Conservation (phyloP, 176 grass and related monocot genomes). For the Aegilops bicornis region DNA sequence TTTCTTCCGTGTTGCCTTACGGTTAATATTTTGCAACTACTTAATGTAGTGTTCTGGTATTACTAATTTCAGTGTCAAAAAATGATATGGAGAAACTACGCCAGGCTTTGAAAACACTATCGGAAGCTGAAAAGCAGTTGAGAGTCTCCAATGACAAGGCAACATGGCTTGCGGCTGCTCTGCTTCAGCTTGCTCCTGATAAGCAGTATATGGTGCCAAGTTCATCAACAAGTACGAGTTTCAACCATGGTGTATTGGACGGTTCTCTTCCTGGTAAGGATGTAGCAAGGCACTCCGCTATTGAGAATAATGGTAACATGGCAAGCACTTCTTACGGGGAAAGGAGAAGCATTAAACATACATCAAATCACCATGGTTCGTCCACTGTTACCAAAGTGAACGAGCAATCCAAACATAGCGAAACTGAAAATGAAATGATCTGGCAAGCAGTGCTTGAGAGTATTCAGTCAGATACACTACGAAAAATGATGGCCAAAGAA, state of each 20-base stretch:
- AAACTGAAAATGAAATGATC: slow-evolving; percentile 66
- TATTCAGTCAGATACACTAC: slow-evolving; percentile 77
- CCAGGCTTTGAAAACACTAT: slow-evolving; percentile 59
- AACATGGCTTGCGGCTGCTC: slow-evolving; percentile 80
- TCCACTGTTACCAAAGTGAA: slow-evolving; percentile 35
- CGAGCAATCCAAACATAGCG: slow-evolving; percentile 33
- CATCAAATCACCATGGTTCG: slow-evolving; percentile 30
- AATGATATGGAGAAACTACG: slow-evolving; percentile 75
- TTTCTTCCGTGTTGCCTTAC: background rate
- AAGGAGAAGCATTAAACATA: slow-evolving; percentile 33
- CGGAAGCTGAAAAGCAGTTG: slow-evolving; percentile 79
- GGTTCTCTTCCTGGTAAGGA: slow-evolving; percentile 43
- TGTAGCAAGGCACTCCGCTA: slow-evolving; percentile 21
- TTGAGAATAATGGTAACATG: slow-evolving; percentile 32
- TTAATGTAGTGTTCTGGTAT: slow-evolving; percentile 26
- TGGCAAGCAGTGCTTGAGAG: slow-evolving; percentile 84
- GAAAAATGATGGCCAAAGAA: slow-evolving; percentile 82
- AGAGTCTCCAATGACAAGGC: slow-evolving; percentile 68
- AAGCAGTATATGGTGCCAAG: slow-evolving; percentile 64
- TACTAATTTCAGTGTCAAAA: slow-evolving; percentile 62
- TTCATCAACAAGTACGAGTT: slow-evolving; percentile 61
- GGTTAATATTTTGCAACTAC: background rate
- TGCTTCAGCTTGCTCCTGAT: slow-evolving; percentile 88
- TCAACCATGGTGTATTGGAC: slow-evolving; percentile 37
- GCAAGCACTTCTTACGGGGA: slow-evolving; percentile 36